phyloP scores from a whole-genome alignment of 2,329 filamentous ascomycete species.

The Verticillium alfalfae region DNA sequence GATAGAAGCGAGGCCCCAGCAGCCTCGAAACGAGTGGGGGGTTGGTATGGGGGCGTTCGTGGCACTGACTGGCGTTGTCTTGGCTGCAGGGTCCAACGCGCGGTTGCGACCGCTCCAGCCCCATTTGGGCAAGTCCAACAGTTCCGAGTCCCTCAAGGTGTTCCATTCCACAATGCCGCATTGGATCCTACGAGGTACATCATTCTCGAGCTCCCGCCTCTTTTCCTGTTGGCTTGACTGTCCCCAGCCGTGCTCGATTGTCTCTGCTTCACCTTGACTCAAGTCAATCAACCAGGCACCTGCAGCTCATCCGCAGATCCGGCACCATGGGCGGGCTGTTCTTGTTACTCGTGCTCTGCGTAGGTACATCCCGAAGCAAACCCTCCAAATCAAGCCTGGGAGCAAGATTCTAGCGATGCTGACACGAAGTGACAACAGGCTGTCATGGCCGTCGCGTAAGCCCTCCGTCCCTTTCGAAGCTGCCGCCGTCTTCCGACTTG shows the following conservation, averaged over 20 bases:
- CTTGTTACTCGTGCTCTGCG: conserved; percentile 33
- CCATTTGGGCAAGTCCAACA: not conserved
- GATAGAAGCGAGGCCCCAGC: no score
- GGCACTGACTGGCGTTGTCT: not conserved
- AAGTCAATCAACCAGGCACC: not conserved
- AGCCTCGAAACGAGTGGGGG: no score
- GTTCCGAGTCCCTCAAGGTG: not conserved
- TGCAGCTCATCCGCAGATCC: not conserved
- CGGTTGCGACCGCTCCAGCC: not conserved
- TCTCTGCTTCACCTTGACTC: not conserved
- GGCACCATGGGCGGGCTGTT: conserved; percentile 31
- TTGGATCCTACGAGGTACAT: not conserved
- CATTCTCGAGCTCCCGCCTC: not conserved
- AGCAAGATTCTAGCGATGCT: conserved; percentile 7
- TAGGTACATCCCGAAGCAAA: conserved; percentile 17
- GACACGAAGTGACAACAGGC: conserved; percentile 26
- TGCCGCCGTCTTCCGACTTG: not conserved
- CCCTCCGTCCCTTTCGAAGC: conserved; percentile 11
- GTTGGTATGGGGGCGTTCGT: not conserved
- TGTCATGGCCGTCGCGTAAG: conserved; percentile 56
- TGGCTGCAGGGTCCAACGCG: not conserved
- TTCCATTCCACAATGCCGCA: not conserved
- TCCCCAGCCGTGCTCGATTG: not conserved
- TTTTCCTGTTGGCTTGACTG: not conserved
- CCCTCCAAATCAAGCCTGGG: not conserved